Base-by-base conservation (phyloP, 1,139 yeast genomes). In the Zygoascus hellenicus region DNA sequence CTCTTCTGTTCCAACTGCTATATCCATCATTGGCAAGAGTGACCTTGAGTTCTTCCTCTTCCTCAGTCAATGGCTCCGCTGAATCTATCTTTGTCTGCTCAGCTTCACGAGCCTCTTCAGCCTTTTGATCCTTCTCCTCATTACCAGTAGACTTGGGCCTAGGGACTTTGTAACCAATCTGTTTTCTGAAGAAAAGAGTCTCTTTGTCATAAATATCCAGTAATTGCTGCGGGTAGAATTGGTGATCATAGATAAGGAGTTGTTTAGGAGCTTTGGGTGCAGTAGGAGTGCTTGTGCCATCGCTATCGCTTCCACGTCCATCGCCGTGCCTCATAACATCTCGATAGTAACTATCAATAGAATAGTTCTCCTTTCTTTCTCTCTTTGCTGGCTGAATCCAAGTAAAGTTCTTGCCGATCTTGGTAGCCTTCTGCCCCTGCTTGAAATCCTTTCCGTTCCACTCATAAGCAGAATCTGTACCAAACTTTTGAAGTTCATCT, bases 401-500 rank as follows among this genome's bases (percentile, higher is more conserved):
- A 6, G 43, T 41, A 17, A 34, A 26, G 29, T 30, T 14, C 36
- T 36, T 36, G 45, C 76, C 68, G 41, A 70, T 68, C n/a, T 47
- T 50, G 11, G 47, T 42, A 10, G 45, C 37, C 7, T 47, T 56
- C 32, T 55, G 55, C 43, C 57, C 57, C 34, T 51, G 52, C 72
- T 87, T 85, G 62, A 88, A 90, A 60, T 88, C 88, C 58, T 85
- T 81, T 15, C 97, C 97, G 61, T 90, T 88, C 97, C 97, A 90
- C 67, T 89, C 96, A 64, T 89, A 90, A 0, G 96, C 92, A 2
- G 95, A 86, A 57, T 89, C 96, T 13, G 89, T 80, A 0, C 90
- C 79, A 60, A 92, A 89, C 62, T 87, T 87, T 62, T 90, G 97
- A 51, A 92, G 69, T 61, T 92, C 97, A 61, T 92, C 97, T 39